Evolutionary conservation across 129 eudicot species (phyloP).

Genomic region (Flaveria robusta): DNA sequence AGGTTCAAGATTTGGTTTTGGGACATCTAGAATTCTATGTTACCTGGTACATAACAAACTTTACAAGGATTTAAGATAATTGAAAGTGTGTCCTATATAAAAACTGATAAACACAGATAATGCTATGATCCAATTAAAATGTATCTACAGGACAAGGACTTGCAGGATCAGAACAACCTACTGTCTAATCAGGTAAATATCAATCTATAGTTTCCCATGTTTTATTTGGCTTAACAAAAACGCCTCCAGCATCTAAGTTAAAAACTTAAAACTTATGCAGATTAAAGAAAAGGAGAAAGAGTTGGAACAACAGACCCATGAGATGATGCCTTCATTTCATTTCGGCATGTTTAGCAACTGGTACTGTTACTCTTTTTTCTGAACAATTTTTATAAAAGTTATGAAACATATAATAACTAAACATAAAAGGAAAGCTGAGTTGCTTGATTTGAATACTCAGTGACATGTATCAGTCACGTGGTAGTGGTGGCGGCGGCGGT

Average conservation of each 20-base stretch:
- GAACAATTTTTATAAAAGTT: not conserved
- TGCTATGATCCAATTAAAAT: not conserved
- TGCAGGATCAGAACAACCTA: constrained; percentile 70
- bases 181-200: constrained; percentile 60
- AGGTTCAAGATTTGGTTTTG: not conserved
- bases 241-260: not conserved
- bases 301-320: constrained; percentile 38
- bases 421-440: not conserved
- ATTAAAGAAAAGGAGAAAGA: constrained; percentile 59
- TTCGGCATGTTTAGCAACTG: constrained; percentile 35
- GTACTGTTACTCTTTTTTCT: constrained; percentile 30
- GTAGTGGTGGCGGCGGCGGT: constrained; percentile 4
- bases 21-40: not conserved
- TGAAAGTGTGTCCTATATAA: not conserved
- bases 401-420: not conserved
- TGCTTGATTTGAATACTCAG: constrained; percentile 32
- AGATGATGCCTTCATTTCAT: constrained; percentile 37
- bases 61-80: not conserved
- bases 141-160: constrained; percentile 63
- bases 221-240: not conserved
- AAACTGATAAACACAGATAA: constrained; percentile 1
- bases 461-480: constrained; percentile 27
- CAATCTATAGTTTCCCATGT: not conserved
- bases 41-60: not conserved
- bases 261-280: constrained; percentile 25